A percentile compares a stretch with the other conserved stretches of the same genome.
phyloP scores from a whole-genome alignment of 768 basidiomycete species.

The Lentinula lateritia region DNA sequence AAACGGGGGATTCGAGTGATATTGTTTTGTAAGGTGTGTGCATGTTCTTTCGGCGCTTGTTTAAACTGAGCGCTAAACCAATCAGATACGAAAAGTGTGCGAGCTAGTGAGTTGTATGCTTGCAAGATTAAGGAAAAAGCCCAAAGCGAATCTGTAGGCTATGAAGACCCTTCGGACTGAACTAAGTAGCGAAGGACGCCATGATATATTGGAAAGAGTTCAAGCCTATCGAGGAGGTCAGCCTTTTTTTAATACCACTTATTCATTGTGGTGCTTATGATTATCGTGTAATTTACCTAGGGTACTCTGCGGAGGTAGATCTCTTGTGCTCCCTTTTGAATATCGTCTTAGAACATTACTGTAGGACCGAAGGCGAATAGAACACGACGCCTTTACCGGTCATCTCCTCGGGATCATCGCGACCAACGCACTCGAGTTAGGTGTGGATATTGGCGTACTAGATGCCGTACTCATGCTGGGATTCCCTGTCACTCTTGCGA shows the following conservation, averaged over 20 bases:
- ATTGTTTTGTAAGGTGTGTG: conserved; percentile 80
- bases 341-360: background rate
- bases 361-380: conserved; percentile 78
- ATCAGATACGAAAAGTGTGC: conserved; percentile 72
- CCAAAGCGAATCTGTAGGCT: conserved; percentile 35
- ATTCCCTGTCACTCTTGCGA: conserved; percentile 75
- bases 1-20: conserved; percentile 75
- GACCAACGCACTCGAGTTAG: conserved; percentile 87
- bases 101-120: conserved; percentile 52
- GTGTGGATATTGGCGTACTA: conserved; percentile 85
- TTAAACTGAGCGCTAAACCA: background rate
- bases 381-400: conserved; percentile 82
- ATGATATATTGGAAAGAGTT: conserved; percentile 70
- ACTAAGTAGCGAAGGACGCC: conserved; percentile 67
- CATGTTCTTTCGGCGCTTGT: background rate
- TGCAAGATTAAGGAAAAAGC: background rate
- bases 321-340: background rate
- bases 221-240: conserved; percentile 82
- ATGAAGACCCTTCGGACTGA: conserved; percentile 75
- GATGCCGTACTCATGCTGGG: conserved; percentile 89
- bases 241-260: conserved; percentile 9
- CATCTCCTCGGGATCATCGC: conserved; percentile 81
- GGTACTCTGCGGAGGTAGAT: conserved; percentile 66
- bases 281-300: conserved; percentile 22
- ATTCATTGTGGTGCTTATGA: background rate